Percentiles rank a stretch among this genome's conserved stretches.
Evolutionary conservation across 208 protist species (phyloP).

Genomic region (Porcisia hertigi): DNA sequence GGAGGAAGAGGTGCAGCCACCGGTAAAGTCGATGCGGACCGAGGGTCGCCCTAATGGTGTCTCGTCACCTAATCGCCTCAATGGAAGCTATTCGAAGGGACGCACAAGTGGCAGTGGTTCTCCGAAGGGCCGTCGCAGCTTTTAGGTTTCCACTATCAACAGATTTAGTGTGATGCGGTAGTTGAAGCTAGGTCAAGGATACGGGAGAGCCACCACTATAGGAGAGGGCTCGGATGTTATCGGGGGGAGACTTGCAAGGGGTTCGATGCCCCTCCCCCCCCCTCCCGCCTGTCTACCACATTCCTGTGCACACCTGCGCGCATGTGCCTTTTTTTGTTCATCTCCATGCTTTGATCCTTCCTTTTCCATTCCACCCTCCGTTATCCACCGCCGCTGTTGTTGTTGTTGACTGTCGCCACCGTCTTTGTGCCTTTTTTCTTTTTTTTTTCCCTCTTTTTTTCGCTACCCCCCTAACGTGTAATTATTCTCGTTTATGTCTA

Average conservation of each 20-base stretch:
- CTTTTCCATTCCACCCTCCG: background rate
- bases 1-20: constrained; percentile 34
- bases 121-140: constrained; percentile 27
- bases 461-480: background rate
- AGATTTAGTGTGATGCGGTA: background rate
- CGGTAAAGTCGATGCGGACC: constrained; percentile 31
- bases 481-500: background rate
- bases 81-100: too few species aligned
- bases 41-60: constrained; percentile 20
- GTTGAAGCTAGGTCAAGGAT: background rate
- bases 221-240: background rate
- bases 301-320: background rate
- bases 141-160: background rate
- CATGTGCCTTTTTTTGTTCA: background rate
- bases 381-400: background rate
- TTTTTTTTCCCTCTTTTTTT: background rate
- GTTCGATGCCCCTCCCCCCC: background rate
- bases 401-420: too few species aligned
- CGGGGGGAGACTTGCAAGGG: background rate
- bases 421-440: background rate
- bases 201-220: too few species aligned
- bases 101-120: constrained; percentile 22
- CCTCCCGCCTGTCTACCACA: background rate
- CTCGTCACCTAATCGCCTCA: constrained; percentile 1
- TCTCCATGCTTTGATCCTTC: background rate